Base-by-base conservation (phyloP, 2,329 filamentous ascomycete genomes). In the Chaetomium sp. region DNA sequence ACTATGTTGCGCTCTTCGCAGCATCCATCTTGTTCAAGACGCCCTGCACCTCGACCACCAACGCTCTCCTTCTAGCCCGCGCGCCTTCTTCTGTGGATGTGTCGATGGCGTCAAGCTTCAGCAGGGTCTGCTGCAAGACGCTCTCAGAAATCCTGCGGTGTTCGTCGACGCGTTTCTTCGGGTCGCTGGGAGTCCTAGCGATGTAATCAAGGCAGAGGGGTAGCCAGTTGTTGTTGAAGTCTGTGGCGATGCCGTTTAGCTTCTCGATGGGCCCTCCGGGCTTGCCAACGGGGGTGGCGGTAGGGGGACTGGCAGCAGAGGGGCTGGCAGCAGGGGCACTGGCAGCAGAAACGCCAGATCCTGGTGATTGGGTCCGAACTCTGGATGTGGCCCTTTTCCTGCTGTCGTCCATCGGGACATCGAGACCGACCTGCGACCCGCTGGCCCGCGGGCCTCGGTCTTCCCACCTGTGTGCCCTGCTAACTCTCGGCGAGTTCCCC, bases 51-150 rank as follows among this genome's bases (percentile, higher is more conserved):
- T 89, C 83, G 71, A 81, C 85, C n/a, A 94, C 89, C 58, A 93
- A 76, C 64, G 88, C 89, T 78, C 90, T 93, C 72, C 91, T 80
- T 74, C 81, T 85, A 13, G 82, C 77, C 67, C 90, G 82, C 29
- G 90, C 86, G 13, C 88, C 86, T 10, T 79, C 75, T 69, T 91
- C 86, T 5, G 90, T 90, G 56, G 89, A 88, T 0, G 88, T 88
- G 70, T 94, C 90, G 2, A 94, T 86, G 25, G 84, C 87, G 74
- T 95, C 91, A 47, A 92, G 76, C 78, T 93, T 94, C 68, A 95
- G 78, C 45, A 94, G 73, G 2, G 93, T 86, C 70, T 93, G 89
- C 67, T 89, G 86, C 81, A 95, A 81, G 47, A 93, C 84, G 4
- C 88, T 91, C 79, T 95, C 91, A 4, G 86, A 88, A 21, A 95